phyloP scores from a whole-genome alignment of 768 basidiomycete species.

The Asterophora lycoperdoides region DNA sequence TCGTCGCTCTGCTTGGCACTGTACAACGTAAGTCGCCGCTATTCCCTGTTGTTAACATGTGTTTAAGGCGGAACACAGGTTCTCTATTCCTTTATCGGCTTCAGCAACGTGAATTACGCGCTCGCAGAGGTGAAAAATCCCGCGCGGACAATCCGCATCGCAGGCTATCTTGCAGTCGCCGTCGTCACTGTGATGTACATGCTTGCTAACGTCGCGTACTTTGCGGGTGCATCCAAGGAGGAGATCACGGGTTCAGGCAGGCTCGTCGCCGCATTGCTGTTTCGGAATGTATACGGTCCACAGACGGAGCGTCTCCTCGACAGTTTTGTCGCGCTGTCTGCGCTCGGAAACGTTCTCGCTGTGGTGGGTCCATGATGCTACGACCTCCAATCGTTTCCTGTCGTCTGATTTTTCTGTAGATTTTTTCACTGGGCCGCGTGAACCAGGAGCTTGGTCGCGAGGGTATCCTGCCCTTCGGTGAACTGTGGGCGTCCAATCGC shows the following conservation, averaged over 20 bases:
- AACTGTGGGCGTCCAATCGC: slow-evolving; percentile 50
- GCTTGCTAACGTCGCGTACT: slow-evolving; percentile 61
- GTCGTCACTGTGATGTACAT: slow-evolving; percentile 54
- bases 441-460: slow-evolving; percentile 57
- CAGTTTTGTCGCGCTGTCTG: slow-evolving; percentile 30
- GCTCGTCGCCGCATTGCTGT: slow-evolving; percentile 63
- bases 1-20: slow-evolving; percentile 44
- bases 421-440: slow-evolving; percentile 30
- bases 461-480: slow-evolving; percentile 50
- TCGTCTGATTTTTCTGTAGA: slow-evolving; percentile 13
- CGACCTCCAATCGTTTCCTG: not conserved
- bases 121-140: slow-evolving; percentile 63
- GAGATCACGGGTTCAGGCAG: slow-evolving; percentile 57
- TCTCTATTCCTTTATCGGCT: slow-evolving; percentile 52
- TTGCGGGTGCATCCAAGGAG: slow-evolving; percentile 60
- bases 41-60: not conserved
- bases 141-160: slow-evolving; percentile 55
- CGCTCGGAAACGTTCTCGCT: slow-evolving; percentile 50
- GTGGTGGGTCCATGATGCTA: slow-evolving; percentile 20
- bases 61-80: slow-evolving; percentile 29
- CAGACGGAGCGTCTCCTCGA: slow-evolving; percentile 39
- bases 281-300: slow-evolving; percentile 60
- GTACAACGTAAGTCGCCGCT: slow-evolving; percentile 28
- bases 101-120: slow-evolving; percentile 65
- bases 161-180: slow-evolving; percentile 56